phyloP scores from a whole-genome alignment of 495 filamentous ascomycete genomes.

The Penicillium dipodomyicola region DNA sequence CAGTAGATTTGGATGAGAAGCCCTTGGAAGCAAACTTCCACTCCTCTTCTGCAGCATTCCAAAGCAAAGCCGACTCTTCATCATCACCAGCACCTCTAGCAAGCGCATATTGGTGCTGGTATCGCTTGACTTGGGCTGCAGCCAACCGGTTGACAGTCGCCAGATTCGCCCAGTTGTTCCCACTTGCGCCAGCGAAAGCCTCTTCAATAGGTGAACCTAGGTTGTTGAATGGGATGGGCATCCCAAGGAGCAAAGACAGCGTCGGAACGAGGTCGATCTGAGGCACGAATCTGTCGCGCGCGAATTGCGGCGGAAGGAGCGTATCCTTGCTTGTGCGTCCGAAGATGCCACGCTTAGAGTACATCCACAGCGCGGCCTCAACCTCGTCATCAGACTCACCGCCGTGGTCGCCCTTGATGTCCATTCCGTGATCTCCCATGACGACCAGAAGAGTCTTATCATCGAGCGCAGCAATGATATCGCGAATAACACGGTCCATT shows the following conservation, averaged over 20 bases:
- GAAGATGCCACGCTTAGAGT: slow-evolving; percentile 80
- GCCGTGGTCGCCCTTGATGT: slow-evolving; percentile 93
- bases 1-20: slow-evolving; percentile 35
- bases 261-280: slow-evolving; percentile 98
- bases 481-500: slow-evolving; percentile 78
- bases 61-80: slow-evolving; percentile 57
- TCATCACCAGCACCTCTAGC: slow-evolving; percentile 62
- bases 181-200: slow-evolving; percentile 71
- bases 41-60: slow-evolving; percentile 50
- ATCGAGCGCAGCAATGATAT: slow-evolving; percentile 70
- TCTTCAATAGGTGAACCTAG: slow-evolving; percentile 93
- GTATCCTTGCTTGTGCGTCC: slow-evolving; percentile 66
- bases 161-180: slow-evolving; percentile 70
- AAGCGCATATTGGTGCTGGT: slow-evolving; percentile 66
- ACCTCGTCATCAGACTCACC: slow-evolving; percentile 95
- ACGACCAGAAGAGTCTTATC: slow-evolving; percentile 86
- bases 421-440: slow-evolving; percentile 99
- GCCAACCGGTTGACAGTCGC: slow-evolving; percentile 71
- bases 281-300: slow-evolving; percentile 76
- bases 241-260: slow-evolving; percentile 76
- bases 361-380: slow-evolving; percentile 97
- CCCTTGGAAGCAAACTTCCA: slow-evolving; percentile 44
- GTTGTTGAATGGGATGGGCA: slow-evolving; percentile 96
- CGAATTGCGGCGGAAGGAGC: slow-evolving; percentile 63
- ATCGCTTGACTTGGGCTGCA: slow-evolving; percentile 83